A percentile compares a stretch with the other conserved stretches of the same genome.
Conservation (phyloP, 2,329 filamentous ascomycete genomes). For the Colletotrichum liaoningense region DNA sequence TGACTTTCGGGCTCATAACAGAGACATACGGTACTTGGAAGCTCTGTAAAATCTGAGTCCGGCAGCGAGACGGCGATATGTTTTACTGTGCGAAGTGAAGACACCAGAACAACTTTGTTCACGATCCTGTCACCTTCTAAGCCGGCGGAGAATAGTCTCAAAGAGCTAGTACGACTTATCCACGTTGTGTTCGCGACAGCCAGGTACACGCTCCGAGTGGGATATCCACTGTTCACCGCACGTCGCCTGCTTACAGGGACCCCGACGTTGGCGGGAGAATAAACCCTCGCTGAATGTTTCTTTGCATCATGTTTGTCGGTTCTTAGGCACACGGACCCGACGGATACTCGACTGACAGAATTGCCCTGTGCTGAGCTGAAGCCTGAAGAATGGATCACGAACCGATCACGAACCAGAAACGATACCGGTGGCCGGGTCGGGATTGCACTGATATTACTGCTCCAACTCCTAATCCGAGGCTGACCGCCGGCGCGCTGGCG, state of each 20-base stretch:
- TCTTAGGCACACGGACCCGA: conserved; percentile 9
- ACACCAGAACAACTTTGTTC: conserved; percentile 13
- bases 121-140: conserved; percentile 11
- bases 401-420: conserved; percentile 10
- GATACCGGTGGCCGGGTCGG: conserved; percentile 14
- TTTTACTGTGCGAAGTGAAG: neutral
- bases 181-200: conserved; percentile 13
- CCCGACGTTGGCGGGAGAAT: conserved; percentile 25
- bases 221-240: conserved; percentile 34
- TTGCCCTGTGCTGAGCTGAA: conserved; percentile 22
- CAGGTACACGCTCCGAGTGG: conserved; percentile 16
- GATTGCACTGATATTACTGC: conserved; percentile 19
- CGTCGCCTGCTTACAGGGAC: conserved; percentile 33
- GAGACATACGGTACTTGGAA: conserved; percentile 12
- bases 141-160: conserved; percentile 21
- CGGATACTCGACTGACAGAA: conserved; percentile 10
- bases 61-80: conserved; percentile 6
- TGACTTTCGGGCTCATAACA: conserved; percentile 8
- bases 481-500: conserved; percentile 6
- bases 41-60: conserved; percentile 15
- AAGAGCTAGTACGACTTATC: conserved; percentile 17
- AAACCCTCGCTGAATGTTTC: conserved; percentile 1
- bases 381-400: conserved; percentile 10
- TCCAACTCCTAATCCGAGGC: conserved; percentile 16
- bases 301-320: conserved; percentile 2